Conservation (phyloP, 106 monocot species). For the Dioscorea dumetorum region DNA sequence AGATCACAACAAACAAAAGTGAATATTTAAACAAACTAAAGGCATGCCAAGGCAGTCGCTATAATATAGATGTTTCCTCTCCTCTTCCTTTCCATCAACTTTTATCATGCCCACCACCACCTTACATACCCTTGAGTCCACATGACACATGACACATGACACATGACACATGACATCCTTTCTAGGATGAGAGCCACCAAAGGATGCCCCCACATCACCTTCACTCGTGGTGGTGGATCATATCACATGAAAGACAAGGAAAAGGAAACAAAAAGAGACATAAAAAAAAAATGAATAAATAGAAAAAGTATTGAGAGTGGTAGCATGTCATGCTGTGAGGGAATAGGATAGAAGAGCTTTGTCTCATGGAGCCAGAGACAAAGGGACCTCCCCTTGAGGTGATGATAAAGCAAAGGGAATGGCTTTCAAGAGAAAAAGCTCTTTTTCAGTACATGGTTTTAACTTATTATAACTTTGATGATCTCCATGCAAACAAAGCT, state of each 20-base stretch:
- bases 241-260: constrained; percentile 33
- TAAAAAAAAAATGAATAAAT: background rate
- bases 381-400: constrained; percentile 10
- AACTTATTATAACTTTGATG: constrained; percentile 3
- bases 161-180: constrained; percentile 7
- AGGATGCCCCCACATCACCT: constrained; percentile 31
- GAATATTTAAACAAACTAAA: background rate
- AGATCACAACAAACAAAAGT: constrained; percentile 2
- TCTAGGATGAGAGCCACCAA: constrained; percentile 12
- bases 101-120: background rate
- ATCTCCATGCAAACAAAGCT: constrained; percentile 1
- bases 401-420: constrained; percentile 6
- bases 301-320: constrained; percentile 1
- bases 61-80: constrained; percentile 3
- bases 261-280: constrained; percentile 41
- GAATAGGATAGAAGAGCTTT: constrained; percentile 5
- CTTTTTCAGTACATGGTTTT: constrained; percentile 6
- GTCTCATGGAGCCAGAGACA: constrained; percentile 11
- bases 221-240: constrained; percentile 34
- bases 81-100: background rate
- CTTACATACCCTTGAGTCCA: background rate
- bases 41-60: background rate
- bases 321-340: constrained; percentile 13
- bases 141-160: background rate
- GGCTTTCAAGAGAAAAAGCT: constrained; percentile 5